phyloP scores from a whole-genome alignment of 2,329 filamentous ascomycete genomes.

The Claviceps sp. region DNA sequence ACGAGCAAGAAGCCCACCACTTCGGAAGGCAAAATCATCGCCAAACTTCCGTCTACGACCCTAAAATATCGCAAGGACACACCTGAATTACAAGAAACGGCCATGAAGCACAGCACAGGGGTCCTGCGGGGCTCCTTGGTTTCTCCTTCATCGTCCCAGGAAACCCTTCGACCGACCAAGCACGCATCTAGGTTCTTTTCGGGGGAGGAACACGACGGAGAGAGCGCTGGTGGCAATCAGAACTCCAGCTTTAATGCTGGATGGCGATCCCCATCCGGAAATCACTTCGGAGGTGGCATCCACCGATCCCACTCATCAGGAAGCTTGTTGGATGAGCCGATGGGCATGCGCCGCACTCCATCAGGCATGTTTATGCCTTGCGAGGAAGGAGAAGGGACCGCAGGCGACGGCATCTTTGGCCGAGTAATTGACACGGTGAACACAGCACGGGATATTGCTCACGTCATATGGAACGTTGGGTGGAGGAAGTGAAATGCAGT shows the following conservation, averaged over 20 bases:
- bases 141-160: constrained; percentile 68
- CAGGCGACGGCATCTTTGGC: constrained; percentile 55
- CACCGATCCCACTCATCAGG: constrained; percentile 34
- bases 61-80: constrained; percentile 73
- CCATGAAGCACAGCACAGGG: constrained; percentile 45
- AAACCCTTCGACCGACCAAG: constrained; percentile 62
- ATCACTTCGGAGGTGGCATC: constrained; percentile 18
- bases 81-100: constrained; percentile 49
- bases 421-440: constrained; percentile 71
- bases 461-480: constrained; percentile 60
- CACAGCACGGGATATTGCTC: constrained; percentile 55
- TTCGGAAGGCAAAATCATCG: constrained; percentile 70
- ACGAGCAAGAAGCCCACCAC: constrained; percentile 26
- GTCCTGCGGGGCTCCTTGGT: constrained; percentile 35
- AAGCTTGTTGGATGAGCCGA: constrained; percentile 37
- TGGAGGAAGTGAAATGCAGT: constrained; percentile 38
- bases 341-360: constrained; percentile 60
- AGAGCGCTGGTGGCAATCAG: constrained; percentile 32
- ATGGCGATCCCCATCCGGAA: constrained; percentile 19
- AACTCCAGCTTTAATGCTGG: constrained; percentile 16
- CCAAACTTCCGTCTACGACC: constrained; percentile 75
- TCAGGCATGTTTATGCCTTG: constrained; percentile 90
- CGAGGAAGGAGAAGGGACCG: constrained; percentile 54
- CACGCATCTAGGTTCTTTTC: constrained; percentile 51
- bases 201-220: constrained; percentile 46